phyloP scores from a whole-genome alignment of 208 protist species.

The Acanthamoeba triangularis region DNA sequence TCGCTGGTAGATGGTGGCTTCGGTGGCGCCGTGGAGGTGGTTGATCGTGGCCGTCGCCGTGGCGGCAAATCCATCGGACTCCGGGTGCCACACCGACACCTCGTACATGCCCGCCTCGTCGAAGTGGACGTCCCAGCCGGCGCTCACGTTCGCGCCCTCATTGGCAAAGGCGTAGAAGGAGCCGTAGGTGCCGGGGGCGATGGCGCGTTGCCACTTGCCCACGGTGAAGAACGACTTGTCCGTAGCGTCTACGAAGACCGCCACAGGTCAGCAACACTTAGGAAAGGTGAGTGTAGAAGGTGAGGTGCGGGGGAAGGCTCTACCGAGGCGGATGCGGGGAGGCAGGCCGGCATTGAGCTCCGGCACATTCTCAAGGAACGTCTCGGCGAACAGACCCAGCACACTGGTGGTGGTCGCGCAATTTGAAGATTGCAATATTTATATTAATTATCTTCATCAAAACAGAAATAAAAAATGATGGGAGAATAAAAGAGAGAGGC shows the following conservation, averaged over 20 bases:
- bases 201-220: neutral
- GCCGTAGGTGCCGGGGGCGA: neutral
- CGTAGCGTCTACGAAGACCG: neutral
- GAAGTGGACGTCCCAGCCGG: constrained; percentile 37
- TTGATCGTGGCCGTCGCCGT: neutral
- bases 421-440: too few species aligned
- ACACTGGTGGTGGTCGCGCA: neutral
- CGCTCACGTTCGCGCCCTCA: neutral
- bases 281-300: too few species aligned
- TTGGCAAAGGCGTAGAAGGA: neutral
- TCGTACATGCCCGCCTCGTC: constrained; percentile 70
- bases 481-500: neutral
- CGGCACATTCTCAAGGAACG: neutral
- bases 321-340: neutral
- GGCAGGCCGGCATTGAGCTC: neutral
- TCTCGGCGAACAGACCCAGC: neutral
- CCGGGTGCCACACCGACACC: constrained; percentile 3
- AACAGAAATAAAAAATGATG: too few species aligned
- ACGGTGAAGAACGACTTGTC: constrained; percentile 1
- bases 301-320: neutral
- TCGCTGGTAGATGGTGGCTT: neutral
- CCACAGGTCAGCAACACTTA: neutral
- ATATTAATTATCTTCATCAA: too few species aligned
- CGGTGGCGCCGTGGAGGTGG: neutral
- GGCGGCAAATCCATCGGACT: neutral